Percentiles rank a stretch among this genome's conserved stretches.
Evolutionary conservation across 2,329 filamentous ascomycete genomes (phyloP).

Genomic region (Blastomyces parvus): DNA sequence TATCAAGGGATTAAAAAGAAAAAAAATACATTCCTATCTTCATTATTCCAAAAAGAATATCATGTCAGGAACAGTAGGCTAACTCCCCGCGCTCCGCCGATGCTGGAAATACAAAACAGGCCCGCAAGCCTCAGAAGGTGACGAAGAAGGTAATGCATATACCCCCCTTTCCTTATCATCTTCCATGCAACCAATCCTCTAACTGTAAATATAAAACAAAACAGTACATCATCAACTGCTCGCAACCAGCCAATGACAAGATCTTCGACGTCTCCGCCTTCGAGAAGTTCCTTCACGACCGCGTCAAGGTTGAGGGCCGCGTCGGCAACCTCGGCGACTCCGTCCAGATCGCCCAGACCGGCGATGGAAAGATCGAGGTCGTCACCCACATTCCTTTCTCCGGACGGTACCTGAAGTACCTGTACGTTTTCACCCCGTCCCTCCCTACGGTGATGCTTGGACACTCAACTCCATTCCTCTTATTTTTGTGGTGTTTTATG

Average conservation of each 20-base stretch:
- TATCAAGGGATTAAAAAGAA: slow-evolving; percentile 16
- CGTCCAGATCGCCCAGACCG: slow-evolving; percentile 80
- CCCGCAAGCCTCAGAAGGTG: slow-evolving; percentile 42
- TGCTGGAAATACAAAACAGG: slow-evolving; percentile 25
- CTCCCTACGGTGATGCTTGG: too few species aligned
- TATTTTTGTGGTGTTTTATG: too few species aligned
- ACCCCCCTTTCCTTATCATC: slow-evolving; percentile 10
- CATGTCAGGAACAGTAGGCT: slow-evolving; percentile 77
- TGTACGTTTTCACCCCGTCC: slow-evolving; percentile 51
- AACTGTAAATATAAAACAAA: slow-evolving; percentile 1
- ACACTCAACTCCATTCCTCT: too few species aligned
- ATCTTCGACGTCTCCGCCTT: slow-evolving; percentile 99
- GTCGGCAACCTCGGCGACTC: slow-evolving; percentile 95
- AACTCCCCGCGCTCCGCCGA: slow-evolving; percentile 47
- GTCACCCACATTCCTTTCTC: slow-evolving; percentile 96
- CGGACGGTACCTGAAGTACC: slow-evolving; percentile 98
- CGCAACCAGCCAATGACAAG: slow-evolving; percentile 96
- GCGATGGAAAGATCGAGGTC: slow-evolving; percentile 97
- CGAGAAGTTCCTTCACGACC: slow-evolving; percentile 99
- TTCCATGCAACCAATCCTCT: slow-evolving; percentile 1
- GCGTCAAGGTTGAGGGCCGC: slow-evolving; percentile 98
- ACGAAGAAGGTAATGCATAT: slow-evolving; percentile 35
- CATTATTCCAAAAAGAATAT: slow-evolving; percentile 14
- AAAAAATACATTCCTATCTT: neutral
- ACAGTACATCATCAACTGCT: slow-evolving; percentile 98